These are phyloP conservation scores for Ascochyta lentis DNA, from an alignment of 2,329 filamentous ascomycete species.

Conservation along the genomic window DNA sequence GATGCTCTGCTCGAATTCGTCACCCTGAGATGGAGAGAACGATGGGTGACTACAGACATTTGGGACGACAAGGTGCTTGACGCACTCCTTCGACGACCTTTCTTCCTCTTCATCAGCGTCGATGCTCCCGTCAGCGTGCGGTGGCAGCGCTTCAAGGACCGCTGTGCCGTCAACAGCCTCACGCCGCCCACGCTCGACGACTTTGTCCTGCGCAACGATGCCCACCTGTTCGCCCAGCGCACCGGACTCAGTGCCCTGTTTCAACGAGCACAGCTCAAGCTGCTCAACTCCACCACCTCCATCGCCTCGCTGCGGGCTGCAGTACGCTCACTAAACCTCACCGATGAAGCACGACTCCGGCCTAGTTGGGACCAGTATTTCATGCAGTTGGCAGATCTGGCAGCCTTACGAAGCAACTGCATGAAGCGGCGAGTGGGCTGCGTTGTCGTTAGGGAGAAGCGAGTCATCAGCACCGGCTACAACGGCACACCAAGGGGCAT, in stretches of 20 bases:
- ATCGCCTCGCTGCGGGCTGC: constrained; percentile 74
- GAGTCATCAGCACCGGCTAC: constrained; percentile 94
- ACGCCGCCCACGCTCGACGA: constrained; percentile 62
- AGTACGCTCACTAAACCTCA: constrained; percentile 76
- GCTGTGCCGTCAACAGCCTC: constrained; percentile 58
- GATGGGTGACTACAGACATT: constrained; percentile 87
- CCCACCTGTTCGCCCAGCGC: constrained; percentile 72
- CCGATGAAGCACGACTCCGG: constrained; percentile 78
- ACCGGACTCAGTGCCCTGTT: constrained; percentile 77
- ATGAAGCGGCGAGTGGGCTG: constrained; percentile 98
- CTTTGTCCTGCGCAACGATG: constrained; percentile 71
- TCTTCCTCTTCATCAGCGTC: constrained; percentile 90
- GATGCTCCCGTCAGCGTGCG: constrained; percentile 87
- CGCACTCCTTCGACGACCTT: constrained; percentile 77
- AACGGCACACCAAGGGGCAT: constrained; percentile 94
- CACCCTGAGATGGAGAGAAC: constrained; percentile 80
- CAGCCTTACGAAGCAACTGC: constrained; percentile 90
- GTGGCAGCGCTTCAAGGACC: constrained; percentile 76
- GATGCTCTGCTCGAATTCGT: constrained; percentile 81
- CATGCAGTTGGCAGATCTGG: constrained; percentile 93
- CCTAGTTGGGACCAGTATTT: constrained; percentile 98
- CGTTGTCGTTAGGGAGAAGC: constrained; percentile 82
- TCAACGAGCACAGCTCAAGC: constrained; percentile 79
- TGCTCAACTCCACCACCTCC: constrained; percentile 83
- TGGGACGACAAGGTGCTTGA: constrained; percentile 76